Evolutionary conservation across 2,329 filamentous ascomycete genomes (phyloP).

Genomic region (Pezicula rhizophila): DNA sequence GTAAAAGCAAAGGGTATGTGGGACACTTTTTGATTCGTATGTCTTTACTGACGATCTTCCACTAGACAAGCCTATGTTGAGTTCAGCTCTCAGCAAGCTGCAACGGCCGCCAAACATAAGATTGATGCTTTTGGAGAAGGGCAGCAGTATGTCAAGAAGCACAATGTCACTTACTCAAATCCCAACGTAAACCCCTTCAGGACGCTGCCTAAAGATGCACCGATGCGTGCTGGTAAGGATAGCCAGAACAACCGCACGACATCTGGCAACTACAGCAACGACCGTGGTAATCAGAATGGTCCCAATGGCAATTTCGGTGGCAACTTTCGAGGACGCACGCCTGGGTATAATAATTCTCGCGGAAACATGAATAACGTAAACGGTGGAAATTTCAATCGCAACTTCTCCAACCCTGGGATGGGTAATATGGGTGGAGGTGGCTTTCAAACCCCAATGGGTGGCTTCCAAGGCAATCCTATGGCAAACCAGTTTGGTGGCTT

Average conservation of each 20-base stretch:
- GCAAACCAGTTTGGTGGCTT: slow-evolving; percentile 45
- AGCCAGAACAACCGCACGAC: slow-evolving; percentile 46
- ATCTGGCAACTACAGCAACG: slow-evolving; percentile 44
- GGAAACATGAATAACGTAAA: slow-evolving; percentile 38
- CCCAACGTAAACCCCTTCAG: slow-evolving; percentile 81
- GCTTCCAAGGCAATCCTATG: slow-evolving; percentile 40
- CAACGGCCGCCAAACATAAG: slow-evolving; percentile 76
- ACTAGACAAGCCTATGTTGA: slow-evolving; percentile 73
- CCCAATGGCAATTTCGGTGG: slow-evolving; percentile 26
- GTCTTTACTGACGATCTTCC: neutral
- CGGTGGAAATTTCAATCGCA: slow-evolving; percentile 47
- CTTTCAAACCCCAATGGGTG: slow-evolving; percentile 36
- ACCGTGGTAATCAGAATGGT: slow-evolving; percentile 28
- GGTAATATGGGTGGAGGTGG: slow-evolving; percentile 36
- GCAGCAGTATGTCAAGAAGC: slow-evolving; percentile 53
- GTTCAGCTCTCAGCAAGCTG: slow-evolving; percentile 75
- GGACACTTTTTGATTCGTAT: neutral
- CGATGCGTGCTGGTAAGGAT: slow-evolving; percentile 61
- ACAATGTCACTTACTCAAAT: slow-evolving; percentile 68
- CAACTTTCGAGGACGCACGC: slow-evolving; percentile 44
- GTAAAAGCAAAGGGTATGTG: slow-evolving; percentile 91
- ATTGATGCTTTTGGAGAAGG: slow-evolving; percentile 60
- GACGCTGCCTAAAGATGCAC: slow-evolving; percentile 83
- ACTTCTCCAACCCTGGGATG: slow-evolving; percentile 38
- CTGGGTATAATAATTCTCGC: slow-evolving; percentile 35